Evolutionary conservation across 257 asterid genomes (phyloP).

Genomic region (Solanum tarapatanum): DNA sequence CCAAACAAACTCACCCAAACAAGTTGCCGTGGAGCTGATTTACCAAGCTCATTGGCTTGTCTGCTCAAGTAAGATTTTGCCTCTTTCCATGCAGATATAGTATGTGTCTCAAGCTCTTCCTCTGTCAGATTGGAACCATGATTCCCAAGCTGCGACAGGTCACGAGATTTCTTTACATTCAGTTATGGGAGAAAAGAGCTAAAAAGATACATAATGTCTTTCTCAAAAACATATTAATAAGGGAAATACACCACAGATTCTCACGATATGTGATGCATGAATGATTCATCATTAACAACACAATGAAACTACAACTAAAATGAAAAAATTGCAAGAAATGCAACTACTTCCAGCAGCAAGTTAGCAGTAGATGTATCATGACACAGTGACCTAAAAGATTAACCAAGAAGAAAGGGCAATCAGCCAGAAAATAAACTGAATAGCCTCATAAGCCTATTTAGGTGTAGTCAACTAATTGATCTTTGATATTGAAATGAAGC

Average conservation of each 20-base stretch:
- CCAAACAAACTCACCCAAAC: constrained; percentile 52
- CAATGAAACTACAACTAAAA: background rate
- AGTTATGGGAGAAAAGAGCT: background rate
- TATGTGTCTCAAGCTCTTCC: constrained; percentile 86
- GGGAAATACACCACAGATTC: background rate
- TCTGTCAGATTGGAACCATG: constrained; percentile 78
- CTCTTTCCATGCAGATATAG: constrained; percentile 84
- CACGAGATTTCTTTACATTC: background rate
- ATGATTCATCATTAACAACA: background rate
- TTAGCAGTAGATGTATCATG: background rate
- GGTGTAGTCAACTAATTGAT: background rate
- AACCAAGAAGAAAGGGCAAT: background rate
- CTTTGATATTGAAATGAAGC: background rate
- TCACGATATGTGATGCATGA: background rate
- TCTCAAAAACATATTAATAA: background rate
- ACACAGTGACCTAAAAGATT: background rate
- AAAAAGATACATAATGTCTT: background rate
- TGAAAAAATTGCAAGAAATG: background rate
- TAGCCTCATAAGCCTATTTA: background rate
- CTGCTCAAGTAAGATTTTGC: constrained; percentile 41
- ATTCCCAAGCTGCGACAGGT: constrained; percentile 47
- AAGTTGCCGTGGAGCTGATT: constrained; percentile 40
- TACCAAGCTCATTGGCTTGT: constrained; percentile 41
- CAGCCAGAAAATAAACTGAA: background rate
- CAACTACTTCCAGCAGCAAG: background rate